Percentiles rank a stretch among this genome's conserved stretches.
Evolutionary conservation across 106 monocot species (phyloP).

Genomic region (Vanilla planifolia): DNA sequence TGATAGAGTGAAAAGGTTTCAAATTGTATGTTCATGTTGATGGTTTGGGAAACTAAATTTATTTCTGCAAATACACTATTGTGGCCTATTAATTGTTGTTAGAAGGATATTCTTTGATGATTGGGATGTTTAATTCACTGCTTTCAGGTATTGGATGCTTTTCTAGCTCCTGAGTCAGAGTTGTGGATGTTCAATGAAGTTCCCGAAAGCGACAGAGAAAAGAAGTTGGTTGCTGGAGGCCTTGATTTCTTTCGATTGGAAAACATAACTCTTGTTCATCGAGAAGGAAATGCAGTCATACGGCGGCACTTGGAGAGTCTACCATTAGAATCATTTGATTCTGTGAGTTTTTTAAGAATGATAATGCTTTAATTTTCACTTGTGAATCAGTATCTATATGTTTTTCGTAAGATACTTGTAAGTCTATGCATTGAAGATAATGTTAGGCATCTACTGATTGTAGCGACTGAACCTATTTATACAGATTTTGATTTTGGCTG

Average conservation of each 20-base stretch:
- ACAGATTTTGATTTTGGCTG: constrained; percentile 64
- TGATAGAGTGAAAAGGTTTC: neutral
- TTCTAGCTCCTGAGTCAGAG: constrained; percentile 52
- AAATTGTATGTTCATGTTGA: neutral
- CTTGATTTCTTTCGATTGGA: constrained; percentile 36
- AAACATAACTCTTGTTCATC: constrained; percentile 40
- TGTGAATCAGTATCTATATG: neutral
- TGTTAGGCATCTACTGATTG: no score
- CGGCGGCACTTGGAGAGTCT: constrained; percentile 53
- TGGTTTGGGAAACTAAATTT: no score
- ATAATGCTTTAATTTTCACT: neutral
- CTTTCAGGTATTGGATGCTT: constrained; percentile 58
- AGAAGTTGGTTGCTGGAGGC: constrained; percentile 39
- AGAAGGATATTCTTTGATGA: constrained; percentile 2
- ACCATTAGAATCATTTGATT: constrained; percentile 53
- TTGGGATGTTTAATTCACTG: neutral
- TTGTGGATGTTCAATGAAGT: constrained; percentile 68
- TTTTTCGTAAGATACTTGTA: neutral
- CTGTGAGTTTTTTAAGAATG: constrained; percentile 26
- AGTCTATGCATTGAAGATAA: no score
- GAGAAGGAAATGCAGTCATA: constrained; percentile 64
- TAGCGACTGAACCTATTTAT: neutral
- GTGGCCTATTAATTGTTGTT: neutral
- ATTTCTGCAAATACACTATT: no score
- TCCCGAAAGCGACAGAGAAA: constrained; percentile 51